phyloP scores from a whole-genome alignment of 78 protist genomes.

The Corallochytrium limacisporum region DNA sequence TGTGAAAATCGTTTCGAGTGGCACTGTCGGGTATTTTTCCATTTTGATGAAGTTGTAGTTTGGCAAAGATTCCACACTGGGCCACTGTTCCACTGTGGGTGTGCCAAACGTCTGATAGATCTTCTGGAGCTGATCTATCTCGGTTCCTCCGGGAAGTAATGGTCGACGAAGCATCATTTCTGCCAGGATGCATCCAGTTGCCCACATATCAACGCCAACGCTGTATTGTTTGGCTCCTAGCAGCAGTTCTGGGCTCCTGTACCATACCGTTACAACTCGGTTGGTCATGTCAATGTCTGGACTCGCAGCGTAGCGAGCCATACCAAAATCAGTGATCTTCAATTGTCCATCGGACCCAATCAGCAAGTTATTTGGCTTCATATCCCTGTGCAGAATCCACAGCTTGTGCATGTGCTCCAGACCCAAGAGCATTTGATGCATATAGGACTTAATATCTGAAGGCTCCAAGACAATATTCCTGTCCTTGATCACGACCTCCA shows the following conservation, averaged over 20 bases:
- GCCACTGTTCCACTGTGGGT: too few species aligned
- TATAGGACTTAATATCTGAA: neutral
- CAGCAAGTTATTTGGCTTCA: conserved; percentile 49
- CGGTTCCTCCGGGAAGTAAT: conserved; percentile 80
- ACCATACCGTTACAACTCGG: too few species aligned
- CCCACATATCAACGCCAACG: conserved; percentile 77
- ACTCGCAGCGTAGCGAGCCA: too few species aligned
- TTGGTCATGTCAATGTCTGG: too few species aligned
- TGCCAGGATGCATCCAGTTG: conserved; percentile 85
- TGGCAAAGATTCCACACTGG: too few species aligned
- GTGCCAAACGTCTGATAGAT: too few species aligned
- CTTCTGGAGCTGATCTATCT: conserved; percentile 73
- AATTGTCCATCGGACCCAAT: conserved; percentile 21
- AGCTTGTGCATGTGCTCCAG: conserved; percentile 38
- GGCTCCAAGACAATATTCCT: too few species aligned
- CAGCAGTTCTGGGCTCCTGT: conserved; percentile 82
- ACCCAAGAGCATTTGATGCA: conserved; percentile 30
- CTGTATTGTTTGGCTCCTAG: conserved; percentile 61
- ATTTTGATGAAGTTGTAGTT: too few species aligned
- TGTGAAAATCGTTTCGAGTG: too few species aligned
- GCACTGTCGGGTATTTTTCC: too few species aligned
- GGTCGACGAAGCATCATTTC: conserved; percentile 74
- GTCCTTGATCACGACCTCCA: too few species aligned
- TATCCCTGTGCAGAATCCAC: conserved; percentile 32
- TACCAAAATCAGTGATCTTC: conserved; percentile 51